These are phyloP conservation scores for Aspergillus cristatus DNA, from an alignment of 495 filamentous ascomycete species.

Conservation along the genomic window DNA sequence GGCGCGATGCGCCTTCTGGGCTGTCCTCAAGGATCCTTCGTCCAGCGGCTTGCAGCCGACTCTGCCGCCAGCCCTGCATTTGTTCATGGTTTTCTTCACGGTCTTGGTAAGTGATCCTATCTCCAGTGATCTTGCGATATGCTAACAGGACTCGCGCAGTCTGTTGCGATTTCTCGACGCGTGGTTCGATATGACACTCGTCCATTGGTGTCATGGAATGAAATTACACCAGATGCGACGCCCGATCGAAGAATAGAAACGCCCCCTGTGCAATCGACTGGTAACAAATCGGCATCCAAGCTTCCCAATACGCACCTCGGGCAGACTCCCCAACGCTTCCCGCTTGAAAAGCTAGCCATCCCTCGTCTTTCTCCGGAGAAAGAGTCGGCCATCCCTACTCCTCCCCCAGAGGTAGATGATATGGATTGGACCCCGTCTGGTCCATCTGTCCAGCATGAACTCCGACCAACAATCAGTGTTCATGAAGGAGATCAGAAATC, in stretches of 20 bases:
- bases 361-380: slow-evolving; percentile 14
- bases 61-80: slow-evolving; percentile 43
- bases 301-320: slow-evolving; percentile 13
- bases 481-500: slow-evolving; percentile 21
- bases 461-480: slow-evolving; percentile 31
- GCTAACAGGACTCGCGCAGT: slow-evolving; percentile 19
- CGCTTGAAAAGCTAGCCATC: slow-evolving; percentile 30
- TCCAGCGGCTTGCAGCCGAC: slow-evolving; percentile 32
- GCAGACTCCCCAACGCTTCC: slow-evolving; percentile 24
- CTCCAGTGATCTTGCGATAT: neutral
- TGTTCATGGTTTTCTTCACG: slow-evolving; percentile 45
- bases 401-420: slow-evolving; percentile 35
- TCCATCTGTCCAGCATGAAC: slow-evolving; percentile 38
- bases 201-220: slow-evolving; percentile 48
- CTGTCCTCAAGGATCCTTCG: slow-evolving; percentile 37
- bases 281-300: slow-evolving; percentile 7
- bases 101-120: slow-evolving; percentile 39
- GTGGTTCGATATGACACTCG: slow-evolving; percentile 43
- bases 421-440: slow-evolving; percentile 92
- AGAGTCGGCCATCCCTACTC: slow-evolving; percentile 24
- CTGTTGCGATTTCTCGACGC: slow-evolving; percentile 33
- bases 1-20: slow-evolving; percentile 46
- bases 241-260: slow-evolving; percentile 20
- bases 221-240: slow-evolving; percentile 27
- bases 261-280: slow-evolving; percentile 11